These are phyloP conservation scores for Cutaneotrichosporon cutaneum DNA, from an alignment of 1,284 basidiomycete genomes.

Conservation along the genomic window DNA sequence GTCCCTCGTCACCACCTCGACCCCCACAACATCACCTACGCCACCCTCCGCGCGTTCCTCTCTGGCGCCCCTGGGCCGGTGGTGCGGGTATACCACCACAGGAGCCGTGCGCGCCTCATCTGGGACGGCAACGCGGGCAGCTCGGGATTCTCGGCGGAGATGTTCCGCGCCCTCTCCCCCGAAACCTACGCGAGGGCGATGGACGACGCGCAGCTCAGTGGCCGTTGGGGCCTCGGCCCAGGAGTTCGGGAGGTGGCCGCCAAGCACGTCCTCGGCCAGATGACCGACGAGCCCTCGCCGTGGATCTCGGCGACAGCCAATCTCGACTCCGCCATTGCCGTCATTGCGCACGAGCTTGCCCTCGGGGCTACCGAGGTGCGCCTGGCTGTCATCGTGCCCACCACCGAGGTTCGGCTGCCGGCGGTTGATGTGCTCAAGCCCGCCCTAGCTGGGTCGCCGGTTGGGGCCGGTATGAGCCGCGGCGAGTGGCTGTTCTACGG, in stretches of 20 bases:
- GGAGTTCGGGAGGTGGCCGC: neutral
- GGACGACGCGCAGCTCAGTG: neutral
- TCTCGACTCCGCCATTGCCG: conserved; percentile 35
- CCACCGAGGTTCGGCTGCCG: conserved; percentile 2
- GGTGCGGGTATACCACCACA: conserved; percentile 10
- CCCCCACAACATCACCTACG: neutral
- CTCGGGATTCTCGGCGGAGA: conserved; percentile 2
- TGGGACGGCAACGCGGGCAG: conserved; percentile 1
- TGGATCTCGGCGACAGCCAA: conserved; percentile 33
- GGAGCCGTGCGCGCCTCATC: neutral
- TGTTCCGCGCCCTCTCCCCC: conserved; percentile 3
- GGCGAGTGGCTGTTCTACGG: conserved; percentile 31
- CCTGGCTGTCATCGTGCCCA: conserved; percentile 13
- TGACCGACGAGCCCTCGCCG: conserved; percentile 3
- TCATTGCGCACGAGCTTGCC: conserved; percentile 23
- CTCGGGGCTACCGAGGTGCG: neutral
- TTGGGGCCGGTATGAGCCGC: too few species aligned
- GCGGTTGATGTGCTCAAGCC: neutral
- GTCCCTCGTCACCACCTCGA: neutral
- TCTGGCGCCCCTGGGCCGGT: neutral
- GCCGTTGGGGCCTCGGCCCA: neutral
- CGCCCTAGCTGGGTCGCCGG: too few species aligned
- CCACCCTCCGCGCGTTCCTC: neutral
- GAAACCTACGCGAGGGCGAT: neutral
- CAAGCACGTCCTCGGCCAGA: neutral